Percentiles rank a stretch among this genome's conserved stretches.
Evolutionary conservation across 176 grass and related monocot genomes (phyloP).

Genomic region (Aegilops tauschii): DNA sequence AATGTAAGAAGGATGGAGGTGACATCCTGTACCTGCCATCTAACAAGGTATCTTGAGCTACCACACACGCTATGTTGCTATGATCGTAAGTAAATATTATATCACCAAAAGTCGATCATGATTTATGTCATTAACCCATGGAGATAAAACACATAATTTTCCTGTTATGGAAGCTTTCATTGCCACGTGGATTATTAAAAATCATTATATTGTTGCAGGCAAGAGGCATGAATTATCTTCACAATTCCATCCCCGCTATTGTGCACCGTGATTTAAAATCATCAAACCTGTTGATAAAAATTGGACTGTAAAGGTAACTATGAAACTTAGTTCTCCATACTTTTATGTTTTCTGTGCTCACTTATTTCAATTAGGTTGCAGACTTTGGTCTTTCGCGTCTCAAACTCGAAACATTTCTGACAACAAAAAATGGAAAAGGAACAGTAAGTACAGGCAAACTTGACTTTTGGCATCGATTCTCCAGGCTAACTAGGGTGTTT

Average conservation of each 20-base stretch:
- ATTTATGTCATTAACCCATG: slow-evolving; percentile 8
- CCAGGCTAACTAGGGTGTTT: background rate
- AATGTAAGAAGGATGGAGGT: too few species aligned
- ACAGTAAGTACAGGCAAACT: slow-evolving; percentile 54
- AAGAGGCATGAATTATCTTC: slow-evolving; percentile 21
- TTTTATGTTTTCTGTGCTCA: background rate
- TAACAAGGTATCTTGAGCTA: background rate
- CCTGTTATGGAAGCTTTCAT: background rate
- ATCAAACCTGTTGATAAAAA: slow-evolving; percentile 92
- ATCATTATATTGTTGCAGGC: slow-evolving; percentile 43
- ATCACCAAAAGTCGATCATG: background rate
- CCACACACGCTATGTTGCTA: background rate
- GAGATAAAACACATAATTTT: background rate
- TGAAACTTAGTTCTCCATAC: background rate
- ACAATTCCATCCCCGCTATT: slow-evolving; percentile 63
- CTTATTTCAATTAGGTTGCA: slow-evolving; percentile 54
- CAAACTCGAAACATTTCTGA: slow-evolving; percentile 77
- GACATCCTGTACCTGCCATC: background rate
- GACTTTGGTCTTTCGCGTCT: slow-evolving; percentile 97
- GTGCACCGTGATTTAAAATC: slow-evolving; percentile 96
- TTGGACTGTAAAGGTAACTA: slow-evolving; percentile 89
- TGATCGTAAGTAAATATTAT: background rate
- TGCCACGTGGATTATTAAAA: slow-evolving; percentile 6
- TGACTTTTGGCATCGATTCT: slow-evolving; percentile 11
- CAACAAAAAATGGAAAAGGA: slow-evolving; percentile 90